phyloP scores from a whole-genome alignment of 805 yeast genomes.

The Huiozyma naganishii region DNA sequence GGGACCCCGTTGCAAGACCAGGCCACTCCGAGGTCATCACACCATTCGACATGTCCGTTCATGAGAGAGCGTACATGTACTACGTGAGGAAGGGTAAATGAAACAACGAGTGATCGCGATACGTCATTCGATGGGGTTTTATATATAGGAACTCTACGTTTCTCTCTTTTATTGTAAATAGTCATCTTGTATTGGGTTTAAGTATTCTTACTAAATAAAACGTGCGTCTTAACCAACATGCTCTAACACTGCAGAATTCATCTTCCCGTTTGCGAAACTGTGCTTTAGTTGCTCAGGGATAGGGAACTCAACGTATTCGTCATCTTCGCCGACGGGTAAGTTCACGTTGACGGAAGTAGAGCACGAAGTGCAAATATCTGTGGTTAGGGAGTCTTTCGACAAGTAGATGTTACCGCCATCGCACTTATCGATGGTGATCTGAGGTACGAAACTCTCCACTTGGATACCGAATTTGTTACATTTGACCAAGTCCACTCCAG shows the following conservation, averaged over 20 bases:
- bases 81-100: constrained; percentile 63
- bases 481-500: constrained; percentile 83
- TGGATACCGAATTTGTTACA: constrained; percentile 75
- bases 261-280: constrained; percentile 47
- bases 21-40: constrained; percentile 93
- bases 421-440: constrained; percentile 78
- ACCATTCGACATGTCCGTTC: constrained; percentile 72
- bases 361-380: constrained; percentile 75
- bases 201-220: not conserved
- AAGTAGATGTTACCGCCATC: constrained; percentile 79
- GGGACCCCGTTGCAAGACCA: constrained; percentile 96
- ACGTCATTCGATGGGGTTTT: too few relatives aligned
- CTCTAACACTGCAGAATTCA: constrained; percentile 65
- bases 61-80: constrained; percentile 92
- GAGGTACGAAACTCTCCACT: constrained; percentile 70
- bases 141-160: too few relatives aligned
- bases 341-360: constrained; percentile 81
- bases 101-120: not conserved
- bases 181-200: too few relatives aligned
- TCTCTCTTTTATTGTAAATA: too few relatives aligned
- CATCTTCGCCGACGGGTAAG: constrained; percentile 59
- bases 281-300: constrained; percentile 90
- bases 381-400: constrained; percentile 55
- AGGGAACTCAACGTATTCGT: constrained; percentile 69
- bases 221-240: constrained; percentile 51